A percentile compares a stretch with the other conserved stretches of the same genome.
Conservation (phyloP, 768 basidiomycete species). For the Lyophyllum semitale region DNA sequence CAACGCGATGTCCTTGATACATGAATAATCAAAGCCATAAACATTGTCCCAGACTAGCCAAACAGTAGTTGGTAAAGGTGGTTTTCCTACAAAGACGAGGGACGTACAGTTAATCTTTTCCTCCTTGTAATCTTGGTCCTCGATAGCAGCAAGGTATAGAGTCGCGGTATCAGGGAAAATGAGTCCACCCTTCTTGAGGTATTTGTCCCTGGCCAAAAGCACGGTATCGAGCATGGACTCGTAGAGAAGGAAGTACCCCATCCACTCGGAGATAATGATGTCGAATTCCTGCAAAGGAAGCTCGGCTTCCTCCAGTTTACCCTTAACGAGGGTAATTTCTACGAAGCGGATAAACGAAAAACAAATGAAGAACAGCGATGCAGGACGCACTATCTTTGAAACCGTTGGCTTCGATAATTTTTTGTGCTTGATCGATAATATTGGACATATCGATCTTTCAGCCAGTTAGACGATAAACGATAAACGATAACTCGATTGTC, state of each 20-base stretch:
- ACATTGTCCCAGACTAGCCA: conserved; percentile 98
- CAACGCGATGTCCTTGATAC: conserved; percentile 98
- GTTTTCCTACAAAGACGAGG: background rate
- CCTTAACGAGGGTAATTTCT: conserved; percentile 96
- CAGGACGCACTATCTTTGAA: conserved; percentile 83
- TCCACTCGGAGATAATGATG: conserved; percentile 99
- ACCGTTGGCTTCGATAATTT: conserved; percentile 95
- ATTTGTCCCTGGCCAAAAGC: conserved; percentile 93
- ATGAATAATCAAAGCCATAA: conserved; percentile 99
- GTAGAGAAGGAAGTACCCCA: conserved; percentile 99
- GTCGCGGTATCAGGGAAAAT: conserved; percentile 97
- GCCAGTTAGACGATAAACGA: conserved; percentile 13
- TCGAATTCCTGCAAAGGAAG: conserved; percentile 92
- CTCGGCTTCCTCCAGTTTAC: conserved; percentile 92
- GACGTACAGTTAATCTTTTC: conserved; percentile 98
- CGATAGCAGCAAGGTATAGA: conserved; percentile 93
- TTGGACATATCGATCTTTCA: conserved; percentile 98
- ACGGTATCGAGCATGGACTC: conserved; percentile 99
- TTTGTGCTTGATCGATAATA: conserved; percentile 98
- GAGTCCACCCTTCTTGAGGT: conserved; percentile 86
- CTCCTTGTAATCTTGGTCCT: conserved; percentile 99
- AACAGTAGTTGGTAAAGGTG: conserved; percentile 5
- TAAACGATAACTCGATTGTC: conserved; percentile 26
- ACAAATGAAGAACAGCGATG: conserved; percentile 1
- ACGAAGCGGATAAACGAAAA: conserved; percentile 8